A percentile compares a stretch with the other conserved stretches of the same genome.
These are phyloP conservation scores for Viola pubescens DNA, from an alignment of 441 rosid genomes.

Conservation along the genomic window DNA sequence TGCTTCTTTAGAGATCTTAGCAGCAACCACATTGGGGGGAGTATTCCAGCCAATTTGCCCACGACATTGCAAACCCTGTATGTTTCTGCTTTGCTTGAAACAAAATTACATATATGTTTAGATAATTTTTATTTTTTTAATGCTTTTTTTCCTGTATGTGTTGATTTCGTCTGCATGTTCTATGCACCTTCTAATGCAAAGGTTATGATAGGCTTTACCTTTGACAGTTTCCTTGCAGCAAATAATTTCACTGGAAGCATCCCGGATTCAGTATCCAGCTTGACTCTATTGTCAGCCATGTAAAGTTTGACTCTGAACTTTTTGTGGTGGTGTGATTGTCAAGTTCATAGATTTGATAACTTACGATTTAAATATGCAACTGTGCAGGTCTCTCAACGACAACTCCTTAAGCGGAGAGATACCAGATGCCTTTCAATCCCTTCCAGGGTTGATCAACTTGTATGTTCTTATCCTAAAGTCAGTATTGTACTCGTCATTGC, in stretches of 20 bases:
- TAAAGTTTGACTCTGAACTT: slow-evolving; percentile 23
- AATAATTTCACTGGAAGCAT: slow-evolving; percentile 85
- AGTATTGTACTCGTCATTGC: not conserved
- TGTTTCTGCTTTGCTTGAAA: slow-evolving; percentile 17
- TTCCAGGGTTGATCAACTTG: slow-evolving; percentile 68
- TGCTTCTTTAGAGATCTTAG: slow-evolving; percentile 68
- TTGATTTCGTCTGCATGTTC: slow-evolving; percentile 4
- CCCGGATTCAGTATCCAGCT: slow-evolving; percentile 61
- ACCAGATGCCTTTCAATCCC: slow-evolving; percentile 68
- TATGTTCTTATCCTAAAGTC: slow-evolving; percentile 30
- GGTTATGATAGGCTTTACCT: slow-evolving; percentile 31
- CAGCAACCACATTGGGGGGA: slow-evolving; percentile 87
- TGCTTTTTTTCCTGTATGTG: not conserved
- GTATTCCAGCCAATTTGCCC: slow-evolving; percentile 76
- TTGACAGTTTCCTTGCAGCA: slow-evolving; percentile 81
- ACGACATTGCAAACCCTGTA: slow-evolving; percentile 66
- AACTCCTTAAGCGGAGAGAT: slow-evolving; percentile 75
- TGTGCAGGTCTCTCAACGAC: slow-evolving; percentile 65
- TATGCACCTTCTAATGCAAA: slow-evolving; percentile 13
- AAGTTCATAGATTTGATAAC: too few relatives aligned
- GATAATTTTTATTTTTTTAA: not conserved
- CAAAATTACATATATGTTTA: too few relatives aligned
- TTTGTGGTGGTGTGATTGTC: not conserved
- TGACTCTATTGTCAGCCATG: slow-evolving; percentile 58
- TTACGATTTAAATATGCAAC: too few relatives aligned